phyloP scores from a whole-genome alignment of 1,139 yeast species.

The Saccharomyces hybrid region DNA sequence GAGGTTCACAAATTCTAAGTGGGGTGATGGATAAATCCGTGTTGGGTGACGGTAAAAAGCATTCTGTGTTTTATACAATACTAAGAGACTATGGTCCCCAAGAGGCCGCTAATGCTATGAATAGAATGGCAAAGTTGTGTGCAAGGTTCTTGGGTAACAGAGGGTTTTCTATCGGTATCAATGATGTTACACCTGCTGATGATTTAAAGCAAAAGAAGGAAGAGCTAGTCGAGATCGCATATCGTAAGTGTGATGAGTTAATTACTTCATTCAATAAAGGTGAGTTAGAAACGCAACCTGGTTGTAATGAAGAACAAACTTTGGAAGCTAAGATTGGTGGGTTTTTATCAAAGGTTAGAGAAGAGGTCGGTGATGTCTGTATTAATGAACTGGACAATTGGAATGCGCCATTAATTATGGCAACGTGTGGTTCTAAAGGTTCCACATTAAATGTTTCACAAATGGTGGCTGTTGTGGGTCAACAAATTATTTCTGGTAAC shows the following conservation, averaged over 20 bases:
- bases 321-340: constrained; percentile 97
- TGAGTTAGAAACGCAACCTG: constrained; percentile 94
- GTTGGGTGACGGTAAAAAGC: constrained; percentile 96
- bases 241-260: constrained; percentile 83
- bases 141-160: constrained; percentile 90
- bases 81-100: constrained; percentile 91
- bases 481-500: constrained; percentile 95
- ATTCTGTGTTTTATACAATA: constrained; percentile 91
- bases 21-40: constrained; percentile 97
- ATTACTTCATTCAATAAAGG: constrained; percentile 76
- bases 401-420: constrained; percentile 97
- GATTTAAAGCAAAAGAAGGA: constrained; percentile 75
- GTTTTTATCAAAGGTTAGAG: constrained; percentile 89
- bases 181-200: constrained; percentile 90
- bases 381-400: constrained; percentile 81
- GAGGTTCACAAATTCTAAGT: constrained; percentile 81
- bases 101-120: constrained; percentile 95
- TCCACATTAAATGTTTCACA: constrained; percentile 96
- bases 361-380: constrained; percentile 97
- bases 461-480: constrained; percentile 99
- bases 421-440: constrained; percentile 98
- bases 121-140: constrained; percentile 95
- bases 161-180: constrained; percentile 95
- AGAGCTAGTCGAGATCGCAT: constrained; percentile 83
- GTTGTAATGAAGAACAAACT: constrained; percentile 97